Base-by-base conservation (phyloP, 106 monocot genomes). In the Dioscorea alata region DNA sequence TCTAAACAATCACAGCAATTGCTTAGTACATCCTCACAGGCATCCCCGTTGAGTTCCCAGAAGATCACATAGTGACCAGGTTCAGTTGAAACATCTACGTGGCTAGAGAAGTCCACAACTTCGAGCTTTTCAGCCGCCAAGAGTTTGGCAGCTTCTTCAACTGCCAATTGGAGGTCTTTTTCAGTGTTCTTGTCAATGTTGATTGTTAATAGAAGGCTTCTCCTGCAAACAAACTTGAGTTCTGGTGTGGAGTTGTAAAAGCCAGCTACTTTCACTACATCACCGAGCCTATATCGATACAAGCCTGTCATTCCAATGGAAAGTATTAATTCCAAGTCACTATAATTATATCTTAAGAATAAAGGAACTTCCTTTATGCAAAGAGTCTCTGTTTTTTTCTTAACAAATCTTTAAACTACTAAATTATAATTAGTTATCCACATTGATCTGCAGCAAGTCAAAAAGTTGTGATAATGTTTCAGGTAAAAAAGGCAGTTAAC, bases 111-210 rank as follows among this genome's bases (percentile, higher is more conserved):
- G 79, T 96, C 95, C 3, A 96, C 71, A 4, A 96, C 74, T 68
- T 92, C 92, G 4, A 85, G 50, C 71, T 92, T 91, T 48, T 86
- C 91, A 8, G 69, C 81, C 0, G 83, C 81, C 20, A 91, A 64
- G 42, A 86, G 77, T 68, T 80, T 81, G 23, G 64, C 24, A 2
- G 84, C 95, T 33, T 82, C 83, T 12, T 84, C 84, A 1, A 96
- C 79, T 4, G 85, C 75, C 18, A 82, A 18, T 60, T 96, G 91
- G 14, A 96, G 72, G 77, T 96, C 95, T 14, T 84, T 86, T 78
- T 96, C 95, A 6, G 85, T 88, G 82, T 91, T 96, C 76, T 91
- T 96, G 84, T 96, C 95, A n/a, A 96, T 86, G 82, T 96, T 96
- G 57, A 96, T 69, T 60, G 59, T 84, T 17, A 96, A 74, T n/a